Base-by-base conservation (phyloP, 2,329 filamentous ascomycete species). In the Thielaviopsis punctulata region DNA sequence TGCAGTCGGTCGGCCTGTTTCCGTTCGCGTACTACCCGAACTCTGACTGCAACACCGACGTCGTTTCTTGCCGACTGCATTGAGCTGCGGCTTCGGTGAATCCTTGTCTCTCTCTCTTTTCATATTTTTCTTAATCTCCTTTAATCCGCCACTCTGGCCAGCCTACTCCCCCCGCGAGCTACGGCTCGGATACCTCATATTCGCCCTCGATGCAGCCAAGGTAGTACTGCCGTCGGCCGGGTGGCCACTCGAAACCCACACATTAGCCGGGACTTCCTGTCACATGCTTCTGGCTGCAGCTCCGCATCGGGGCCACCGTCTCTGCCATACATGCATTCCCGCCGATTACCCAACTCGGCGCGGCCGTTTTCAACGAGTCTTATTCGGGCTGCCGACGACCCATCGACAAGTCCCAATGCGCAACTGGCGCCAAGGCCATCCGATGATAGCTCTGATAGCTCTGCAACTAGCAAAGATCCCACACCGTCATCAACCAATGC, bases 111-210 rank as follows among this genome's bases (percentile, higher is more conserved):
- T 44, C 23, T 27, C 27, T 47, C 19, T 22, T 27, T 36, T 44
- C 45, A 5, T 36, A 4, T 36, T 36, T 19, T 41, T 7, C 19
- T 41, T 19, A 6, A 27, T 27, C n/a, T 49, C n/a, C n/a, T 41
- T 51, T 33, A 49, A 49, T 48, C 49, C 52, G 48, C 48, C 56
- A 55, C 51, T 48, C 51, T 57, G 56, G 56, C 56, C 48, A 48
- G 51, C 36, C 36, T 57, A 55, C 45, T 53, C 52, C 44, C 54
- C 36, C 53, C 48, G 47, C 56, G 56, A 47, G 56, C 56, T 49
- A 54, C 56, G 50, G 56, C 56, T 57, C 56, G 53, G 54, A 57
- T 57, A 54, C 49, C 56, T 27, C 48, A 55, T 23, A 57, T 57
- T 46, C 51, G 52, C 51, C 49, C 33, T 33, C 51, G 36, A 57